phyloP scores from a whole-genome alignment of 352 stramenopile species.

The Phytophthora pluvialis region DNA sequence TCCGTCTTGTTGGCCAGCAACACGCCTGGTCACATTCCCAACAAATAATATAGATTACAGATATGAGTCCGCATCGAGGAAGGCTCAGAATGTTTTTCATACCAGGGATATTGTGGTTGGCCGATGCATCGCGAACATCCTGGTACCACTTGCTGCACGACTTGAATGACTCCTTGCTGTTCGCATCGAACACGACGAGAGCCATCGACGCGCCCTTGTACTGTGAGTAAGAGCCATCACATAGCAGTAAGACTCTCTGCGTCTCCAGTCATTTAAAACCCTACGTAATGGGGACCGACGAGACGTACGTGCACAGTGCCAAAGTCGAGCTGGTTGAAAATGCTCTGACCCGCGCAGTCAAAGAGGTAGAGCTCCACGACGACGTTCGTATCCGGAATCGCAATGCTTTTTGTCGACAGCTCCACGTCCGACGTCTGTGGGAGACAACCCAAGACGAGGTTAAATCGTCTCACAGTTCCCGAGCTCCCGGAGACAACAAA shows the following conservation, averaged over 20 bases:
- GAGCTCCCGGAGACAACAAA: background rate
- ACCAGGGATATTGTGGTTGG: slow-evolving; percentile 82
- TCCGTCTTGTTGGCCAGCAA: slow-evolving; percentile 85
- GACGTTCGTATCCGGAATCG: slow-evolving; percentile 89
- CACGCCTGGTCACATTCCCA: slow-evolving; percentile 40
- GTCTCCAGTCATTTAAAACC: background rate
- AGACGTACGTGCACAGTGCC: slow-evolving; percentile 71
- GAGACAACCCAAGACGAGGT: background rate
- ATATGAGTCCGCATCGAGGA: too few relatives aligned
- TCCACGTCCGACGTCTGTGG: slow-evolving; percentile 89
- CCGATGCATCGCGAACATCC: slow-evolving; percentile 71
- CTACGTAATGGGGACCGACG: background rate
- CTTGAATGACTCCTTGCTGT: slow-evolving; percentile 90
- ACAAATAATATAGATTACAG: too few relatives aligned
- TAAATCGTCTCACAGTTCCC: background rate
- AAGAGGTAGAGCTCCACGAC: slow-evolving; percentile 95
- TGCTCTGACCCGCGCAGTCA: slow-evolving; percentile 92
- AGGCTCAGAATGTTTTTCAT: background rate
- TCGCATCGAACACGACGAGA: slow-evolving; percentile 84
- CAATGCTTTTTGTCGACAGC: slow-evolving; percentile 90
- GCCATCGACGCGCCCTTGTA: slow-evolving; percentile 83
- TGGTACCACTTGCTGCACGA: slow-evolving; percentile 86
- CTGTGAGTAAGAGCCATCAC: slow-evolving; percentile 18
- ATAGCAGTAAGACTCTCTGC: background rate
- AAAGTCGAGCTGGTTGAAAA: slow-evolving; percentile 95